Evolutionary conservation across 225 moss, liverwort and hornwort genomes (phyloP), one percentile per base, ranked within the genome.

Genomic region (Marchantia paleacea): DNA sequence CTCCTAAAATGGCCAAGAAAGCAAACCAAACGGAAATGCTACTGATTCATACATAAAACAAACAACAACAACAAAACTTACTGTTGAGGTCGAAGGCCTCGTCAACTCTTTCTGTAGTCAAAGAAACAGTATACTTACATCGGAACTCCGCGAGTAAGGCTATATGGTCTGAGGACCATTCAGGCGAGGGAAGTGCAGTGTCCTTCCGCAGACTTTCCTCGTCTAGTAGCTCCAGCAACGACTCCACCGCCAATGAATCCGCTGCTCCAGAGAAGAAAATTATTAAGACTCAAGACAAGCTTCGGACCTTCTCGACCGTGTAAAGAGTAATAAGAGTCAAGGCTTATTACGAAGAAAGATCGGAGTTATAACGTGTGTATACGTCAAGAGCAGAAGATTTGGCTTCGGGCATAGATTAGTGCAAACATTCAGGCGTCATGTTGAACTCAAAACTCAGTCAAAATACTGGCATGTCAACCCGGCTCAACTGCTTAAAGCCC

Each of bases 131-230:
- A 28, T 76, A 75, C 85, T 86, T 79, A 89, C 89, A 89, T 76
- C 87, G 89, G 73, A 89, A 89, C 79, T 89, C 89, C 52, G 89
- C 89, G 72, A 89, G 89, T 86, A 89, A 85, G 72, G 89, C 89
- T 83, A 89, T 87, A 64, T 89, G 89, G 83, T 89, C 89, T 16
- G 89, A 89, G 9, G 89, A 89, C 89, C 89, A 89, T 82, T 89
- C 89, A 47, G 89, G 89, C 26, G 89, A 89, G 79, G 89, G 89
- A 67, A 89, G 86, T 10, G 89, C 89, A 9, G 89, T 89, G 58
- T 89, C 89, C 79, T 89, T 89, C 55, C 89, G 89, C 85, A 89
- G 76, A 79, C 89, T 89, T 86, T 89, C 89, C 81, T 89, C 89
- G 20, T 89, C 89, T 78, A 89, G 77, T 24, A 89, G 85, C 86